Percentiles rank a stretch among this genome's conserved stretches.
These are phyloP conservation scores for Juncus effusus DNA, from an alignment of 176 grass and related monocot genomes.

Conservation along the genomic window DNA sequence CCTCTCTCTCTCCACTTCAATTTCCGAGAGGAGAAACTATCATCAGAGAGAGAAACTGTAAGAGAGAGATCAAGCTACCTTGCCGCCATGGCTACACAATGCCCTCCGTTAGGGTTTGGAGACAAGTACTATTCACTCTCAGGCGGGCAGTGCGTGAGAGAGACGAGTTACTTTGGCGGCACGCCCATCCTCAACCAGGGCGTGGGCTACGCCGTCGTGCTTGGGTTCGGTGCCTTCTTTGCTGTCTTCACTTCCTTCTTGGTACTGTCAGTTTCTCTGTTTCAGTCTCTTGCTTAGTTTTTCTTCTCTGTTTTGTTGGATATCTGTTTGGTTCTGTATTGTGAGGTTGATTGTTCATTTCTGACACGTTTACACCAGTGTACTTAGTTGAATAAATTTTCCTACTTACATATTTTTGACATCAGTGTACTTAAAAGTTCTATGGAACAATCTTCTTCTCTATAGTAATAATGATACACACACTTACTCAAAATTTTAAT, in stretches of 20 bases:
- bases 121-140: slow-evolving; percentile 60
- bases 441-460: no score
- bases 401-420: no score
- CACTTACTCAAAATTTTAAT: no score
- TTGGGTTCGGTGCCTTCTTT: slow-evolving; percentile 82
- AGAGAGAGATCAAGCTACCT: slow-evolving; percentile 10
- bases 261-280: slow-evolving; percentile 14
- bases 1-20: no score
- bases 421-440: no score
- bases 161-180: slow-evolving; percentile 54
- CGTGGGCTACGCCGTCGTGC: slow-evolving; percentile 63
- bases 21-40: not conserved
- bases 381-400: no score
- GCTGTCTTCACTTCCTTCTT: slow-evolving; percentile 58
- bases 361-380: no score
- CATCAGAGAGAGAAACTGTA: not conserved
- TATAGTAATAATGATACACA: no score
- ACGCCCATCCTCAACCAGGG: slow-evolving; percentile 50
- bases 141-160: slow-evolving; percentile 48
- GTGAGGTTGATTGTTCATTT: no score
- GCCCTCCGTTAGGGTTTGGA: slow-evolving; percentile 46
- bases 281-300: not conserved
- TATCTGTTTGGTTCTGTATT: not conserved
- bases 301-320: not conserved
- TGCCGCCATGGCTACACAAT: slow-evolving; percentile 36